A percentile compares a stretch with the other conserved stretches of the same genome.
Evolutionary conservation across 2,329 filamentous ascomycete species (phyloP).

Genomic region (Colletotrichum cereale): DNA sequence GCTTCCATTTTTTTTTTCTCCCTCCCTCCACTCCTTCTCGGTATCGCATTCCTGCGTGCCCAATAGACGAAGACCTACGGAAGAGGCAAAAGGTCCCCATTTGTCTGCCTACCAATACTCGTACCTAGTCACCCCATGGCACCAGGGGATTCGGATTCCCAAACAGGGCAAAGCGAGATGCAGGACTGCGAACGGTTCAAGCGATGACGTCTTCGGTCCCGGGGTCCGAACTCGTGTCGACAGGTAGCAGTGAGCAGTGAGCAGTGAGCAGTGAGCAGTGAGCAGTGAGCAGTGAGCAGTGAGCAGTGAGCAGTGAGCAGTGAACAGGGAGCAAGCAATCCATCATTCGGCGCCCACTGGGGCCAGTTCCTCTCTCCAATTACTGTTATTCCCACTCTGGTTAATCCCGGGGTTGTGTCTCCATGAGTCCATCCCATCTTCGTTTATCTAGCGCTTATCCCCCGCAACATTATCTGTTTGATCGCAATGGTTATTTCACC

Average conservation of each 20-base stretch:
- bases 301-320: neutral
- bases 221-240: conserved; percentile 7
- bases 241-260: neutral
- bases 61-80: neutral
- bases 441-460: neutral
- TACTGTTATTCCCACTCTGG: neutral
- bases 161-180: conserved; percentile 27
- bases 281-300: too few relatives aligned
- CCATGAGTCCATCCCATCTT: conserved; percentile 16
- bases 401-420: neutral
- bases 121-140: neutral
- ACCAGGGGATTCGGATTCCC: neutral
- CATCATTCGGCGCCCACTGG: neutral
- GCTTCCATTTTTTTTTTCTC: neutral
- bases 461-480: conserved; percentile 13
- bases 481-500: neutral
- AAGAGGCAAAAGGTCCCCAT: neutral
- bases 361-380: neutral
- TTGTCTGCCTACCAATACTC: neutral
- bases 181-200: conserved; percentile 11
- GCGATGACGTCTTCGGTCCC: conserved; percentile 29
- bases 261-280: too few relatives aligned
- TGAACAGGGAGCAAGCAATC: neutral
- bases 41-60: neutral
- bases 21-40: too few relatives aligned